A percentile compares a stretch with the other conserved stretches of the same genome.
Conservation (phyloP, 2,329 filamentous ascomycete genomes). For the Fusarium buharicum region DNA sequence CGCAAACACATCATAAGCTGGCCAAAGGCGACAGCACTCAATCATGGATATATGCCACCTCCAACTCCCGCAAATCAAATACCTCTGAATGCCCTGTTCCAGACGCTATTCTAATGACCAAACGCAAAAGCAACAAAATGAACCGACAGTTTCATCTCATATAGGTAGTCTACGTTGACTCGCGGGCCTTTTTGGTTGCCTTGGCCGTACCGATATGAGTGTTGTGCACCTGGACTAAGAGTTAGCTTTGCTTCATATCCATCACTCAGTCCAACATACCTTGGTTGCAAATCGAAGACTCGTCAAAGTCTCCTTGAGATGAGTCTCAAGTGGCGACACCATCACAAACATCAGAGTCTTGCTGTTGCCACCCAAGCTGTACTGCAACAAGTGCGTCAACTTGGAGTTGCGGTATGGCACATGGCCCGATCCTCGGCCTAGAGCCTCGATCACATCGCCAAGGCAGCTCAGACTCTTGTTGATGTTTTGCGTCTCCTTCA, state of each 20-base stretch:
- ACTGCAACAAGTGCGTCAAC: conserved; percentile 94
- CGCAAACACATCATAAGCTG: conserved; percentile 37
- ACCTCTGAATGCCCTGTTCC: conserved; percentile 12
- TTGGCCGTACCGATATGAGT: conserved; percentile 93
- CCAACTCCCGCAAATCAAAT: conserved; percentile 41
- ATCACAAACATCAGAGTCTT: conserved; percentile 99
- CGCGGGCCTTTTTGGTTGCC: conserved; percentile 70
- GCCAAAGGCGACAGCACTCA: conserved; percentile 36
- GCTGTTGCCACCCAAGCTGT: conserved; percentile 92
- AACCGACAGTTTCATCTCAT: conserved; percentile 13
- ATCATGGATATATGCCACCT: conserved; percentile 31
- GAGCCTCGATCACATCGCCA: conserved; percentile 91
- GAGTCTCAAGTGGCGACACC: conserved; percentile 90
- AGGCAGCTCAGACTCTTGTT: conserved; percentile 93
- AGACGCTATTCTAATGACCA: conserved; percentile 29
- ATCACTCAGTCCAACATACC: conserved; percentile 59
- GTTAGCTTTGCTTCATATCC: conserved; percentile 10
- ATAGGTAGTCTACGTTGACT: conserved; percentile 44
- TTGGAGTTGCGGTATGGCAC: conserved; percentile 97
- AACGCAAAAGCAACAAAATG: conserved; percentile 11
- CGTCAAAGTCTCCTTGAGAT: conserved; percentile 91
- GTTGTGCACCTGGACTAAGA: conserved; percentile 74
- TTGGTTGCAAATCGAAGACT: conserved; percentile 97
- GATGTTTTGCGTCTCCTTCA: conserved; percentile 96
- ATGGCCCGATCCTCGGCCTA: conserved; percentile 85